Base-by-base conservation (phyloP, 139 green algal species). In the Edaphochlamys debaryana region DNA sequence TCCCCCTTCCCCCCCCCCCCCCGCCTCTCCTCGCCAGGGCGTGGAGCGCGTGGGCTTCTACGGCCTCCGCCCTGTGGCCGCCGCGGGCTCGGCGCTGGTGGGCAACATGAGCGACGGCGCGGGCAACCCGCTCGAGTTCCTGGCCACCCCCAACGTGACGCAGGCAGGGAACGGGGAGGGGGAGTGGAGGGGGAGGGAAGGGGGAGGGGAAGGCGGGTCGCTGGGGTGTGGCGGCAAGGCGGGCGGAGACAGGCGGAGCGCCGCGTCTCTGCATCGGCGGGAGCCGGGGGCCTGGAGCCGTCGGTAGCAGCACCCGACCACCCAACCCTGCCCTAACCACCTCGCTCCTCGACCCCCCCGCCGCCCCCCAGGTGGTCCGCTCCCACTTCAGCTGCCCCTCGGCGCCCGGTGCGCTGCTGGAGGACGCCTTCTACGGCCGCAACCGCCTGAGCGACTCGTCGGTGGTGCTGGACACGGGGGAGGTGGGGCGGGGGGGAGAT, bases 21-120 rank as follows among this genome's bases (percentile, higher is more conserved):
- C n/a, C n/a, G n/a, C n/a, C n/a, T n/a, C n/a, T n/a, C 19, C 17
- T 25, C 5, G 3, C 0, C 73, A 80, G 73, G 73, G 73, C 11
- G 56, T 58, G 25, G 38, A 69, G 56, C 73, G 73, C 0, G 73
- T 80, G 73, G 73, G 73, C 0, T 80, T 80, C 58, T 80, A 70
- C 56, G 56, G 73, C 40, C 20, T 68, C 25, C 48, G 56, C 19
- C 52, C 72, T 20, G 30, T 30, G 13, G 23, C 48, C 41, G 42
- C 48, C 41, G 42, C 40, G 36, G 56, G 58, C 68, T 60, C 13
- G 36, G 50, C 68, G 23, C 37, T 37, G 40, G 58, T 74, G 11
- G 68, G 36, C 8, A 2, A 27, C 23, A 23, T 40, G 38, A 58
- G 4, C n/a, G 42, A 77, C 45, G 41, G 45, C 0, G 69, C 30